A percentile compares a stretch with the other conserved stretches of the same genome.
These are phyloP conservation scores for Boletus pseudo-olivaceus DNA, from an alignment of 768 basidiomycete genomes.

Conservation along the genomic window DNA sequence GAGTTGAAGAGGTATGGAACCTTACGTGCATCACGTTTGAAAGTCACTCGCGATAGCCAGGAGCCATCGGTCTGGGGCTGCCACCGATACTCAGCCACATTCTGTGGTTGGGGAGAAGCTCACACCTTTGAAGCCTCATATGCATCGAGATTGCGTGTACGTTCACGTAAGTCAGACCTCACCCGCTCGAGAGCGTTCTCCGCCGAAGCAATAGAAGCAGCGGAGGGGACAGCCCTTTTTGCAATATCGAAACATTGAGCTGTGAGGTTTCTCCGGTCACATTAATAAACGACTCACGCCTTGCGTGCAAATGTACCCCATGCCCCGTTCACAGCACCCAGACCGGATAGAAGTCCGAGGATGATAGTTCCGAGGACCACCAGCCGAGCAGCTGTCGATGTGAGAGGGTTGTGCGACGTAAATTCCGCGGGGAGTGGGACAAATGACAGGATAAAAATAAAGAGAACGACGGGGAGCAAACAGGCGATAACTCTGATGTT, in stretches of 20 bases:
- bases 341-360: constrained; percentile 77
- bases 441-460: constrained; percentile 58
- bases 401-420: constrained; percentile 38
- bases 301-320: constrained; percentile 40
- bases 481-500: constrained; percentile 19
- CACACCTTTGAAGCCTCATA: constrained; percentile 25
- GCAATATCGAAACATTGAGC: constrained; percentile 7
- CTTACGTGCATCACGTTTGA: constrained; percentile 33
- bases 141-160: constrained; percentile 26
- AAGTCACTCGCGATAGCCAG: constrained; percentile 30
- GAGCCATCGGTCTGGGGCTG: constrained; percentile 25
- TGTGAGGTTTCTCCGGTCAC: constrained; percentile 3
- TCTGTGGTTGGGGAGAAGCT: background rate
- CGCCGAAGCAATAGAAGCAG: constrained; percentile 41
- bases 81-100: constrained; percentile 8
- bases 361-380: constrained; percentile 74
- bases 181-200: constrained; percentile 59
- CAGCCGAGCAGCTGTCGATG: constrained; percentile 56
- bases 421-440: constrained; percentile 63
- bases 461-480: constrained; percentile 49
- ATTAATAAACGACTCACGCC: constrained; percentile 25
- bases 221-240: constrained; percentile 22
- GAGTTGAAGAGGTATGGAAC: constrained; percentile 7
- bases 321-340: constrained; percentile 67
- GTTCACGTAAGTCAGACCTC: constrained; percentile 51